A percentile compares a stretch with the other conserved stretches of the same genome.
Evolutionary conservation across 2,329 filamentous ascomycete genomes (phyloP).

Genomic region (Emmonsiellopsis sp.): DNA sequence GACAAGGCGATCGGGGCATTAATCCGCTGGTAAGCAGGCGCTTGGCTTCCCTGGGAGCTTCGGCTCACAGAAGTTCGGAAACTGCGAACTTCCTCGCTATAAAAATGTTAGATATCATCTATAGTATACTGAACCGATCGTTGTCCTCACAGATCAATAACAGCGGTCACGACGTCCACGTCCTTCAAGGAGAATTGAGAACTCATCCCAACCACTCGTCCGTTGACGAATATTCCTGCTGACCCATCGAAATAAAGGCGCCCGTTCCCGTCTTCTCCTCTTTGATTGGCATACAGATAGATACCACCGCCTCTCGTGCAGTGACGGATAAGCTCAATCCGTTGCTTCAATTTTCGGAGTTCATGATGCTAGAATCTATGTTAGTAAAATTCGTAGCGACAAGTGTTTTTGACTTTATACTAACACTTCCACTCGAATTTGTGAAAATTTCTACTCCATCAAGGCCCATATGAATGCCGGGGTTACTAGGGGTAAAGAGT

Average conservation of each 20-base stretch:
- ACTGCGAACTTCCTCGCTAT: constrained; percentile 52
- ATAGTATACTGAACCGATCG: background rate
- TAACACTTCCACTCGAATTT: constrained; percentile 44
- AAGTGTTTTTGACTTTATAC: background rate
- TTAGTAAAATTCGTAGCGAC: background rate
- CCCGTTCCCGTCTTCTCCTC: constrained; percentile 47
- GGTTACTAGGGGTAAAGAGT: constrained; percentile 47
- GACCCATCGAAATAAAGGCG: constrained; percentile 49
- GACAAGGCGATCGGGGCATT: constrained; percentile 19
- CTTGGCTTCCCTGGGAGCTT: constrained; percentile 19
- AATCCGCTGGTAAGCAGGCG: constrained; percentile 19
- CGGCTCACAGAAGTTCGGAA: constrained; percentile 17
- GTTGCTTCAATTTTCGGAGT: constrained; percentile 55
- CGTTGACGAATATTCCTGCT: constrained; percentile 52
- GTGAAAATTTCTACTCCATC: constrained; percentile 62
- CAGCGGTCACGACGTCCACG: constrained; percentile 55
- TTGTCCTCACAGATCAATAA: constrained; percentile 42
- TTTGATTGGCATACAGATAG: constrained; percentile 50
- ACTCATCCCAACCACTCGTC: constrained; percentile 26
- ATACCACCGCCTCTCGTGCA: constrained; percentile 29
- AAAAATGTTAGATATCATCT: background rate
- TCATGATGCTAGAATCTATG: constrained; percentile 44
- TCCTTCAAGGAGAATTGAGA: constrained; percentile 40
- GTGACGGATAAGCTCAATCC: constrained; percentile 17
- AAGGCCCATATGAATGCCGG: constrained; percentile 49